Evolutionary conservation across 495 filamentous ascomycete genomes (phyloP), one percentile per base, ranked within the genome.

Genomic region (Aspergillus mulundensis): DNA sequence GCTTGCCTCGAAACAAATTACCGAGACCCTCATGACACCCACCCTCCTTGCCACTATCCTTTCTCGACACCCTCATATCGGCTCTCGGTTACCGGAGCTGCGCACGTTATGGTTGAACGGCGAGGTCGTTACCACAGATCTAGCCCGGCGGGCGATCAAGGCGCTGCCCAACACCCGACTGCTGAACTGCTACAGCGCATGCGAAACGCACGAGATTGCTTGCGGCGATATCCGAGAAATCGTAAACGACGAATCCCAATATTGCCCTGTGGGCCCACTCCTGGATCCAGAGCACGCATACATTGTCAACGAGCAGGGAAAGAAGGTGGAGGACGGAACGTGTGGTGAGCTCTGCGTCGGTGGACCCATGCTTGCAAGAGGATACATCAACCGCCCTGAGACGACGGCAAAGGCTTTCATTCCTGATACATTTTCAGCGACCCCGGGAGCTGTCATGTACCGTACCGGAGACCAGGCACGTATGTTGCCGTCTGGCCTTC

Each of bases 381-480:
- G 83, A 42, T 97, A 97, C 60, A 74, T 97, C 28, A 94, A 95
- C 61, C 80, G 88, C 7, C 84, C 83, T 0, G 88, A 95, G 44
- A 80, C 87, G n/a, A 96, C 87, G 0, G 74, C 78, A 14, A 74
- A 78, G 42, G 83, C 86, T 0, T 96, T 96, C 65, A 66, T 82
- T n/a, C 59, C 81, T 1, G 77, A 83, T 43, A 77, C 68, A n/a
- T 86, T 87, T 24, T 78, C 83, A 56, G 18, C 56, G 0, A 61
- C 54, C 0, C 60, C 82, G 50, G 78, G 72, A 66, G 70, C 83
- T 58, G 61, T 76, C 25, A 74, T 93, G 19, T 96, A 96, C 70
- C 79, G 88, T 20, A 97, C 93, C 2, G 92, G 92, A 5, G 92
- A 97, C 67, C 85, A 84, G 58, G 93, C 87, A 0, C 76, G 84